A percentile compares a stretch with the other conserved stretches of the same genome.
These are phyloP conservation scores for Clathrus columnatus DNA, from an alignment of 768 basidiomycete genomes.

Conservation along the genomic window DNA sequence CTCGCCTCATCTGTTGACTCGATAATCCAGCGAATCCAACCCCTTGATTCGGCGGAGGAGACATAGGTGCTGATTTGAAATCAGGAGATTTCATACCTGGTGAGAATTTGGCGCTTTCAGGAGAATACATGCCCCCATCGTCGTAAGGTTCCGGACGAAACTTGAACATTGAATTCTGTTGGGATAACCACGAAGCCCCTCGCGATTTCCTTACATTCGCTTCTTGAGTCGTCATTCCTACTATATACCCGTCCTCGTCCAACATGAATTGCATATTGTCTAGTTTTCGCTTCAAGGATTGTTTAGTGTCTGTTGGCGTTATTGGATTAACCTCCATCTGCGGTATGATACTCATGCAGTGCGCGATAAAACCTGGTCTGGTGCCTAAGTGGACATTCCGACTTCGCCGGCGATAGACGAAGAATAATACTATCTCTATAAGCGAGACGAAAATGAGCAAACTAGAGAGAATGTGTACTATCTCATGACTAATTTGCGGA, in stretches of 20 bases:
- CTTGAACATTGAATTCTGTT: not conserved
- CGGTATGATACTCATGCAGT: slow-evolving; percentile 6
- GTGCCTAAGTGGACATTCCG: slow-evolving; percentile 42
- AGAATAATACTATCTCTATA: slow-evolving; percentile 39
- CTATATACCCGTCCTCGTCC: slow-evolving; percentile 51
- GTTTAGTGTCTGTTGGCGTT: slow-evolving; percentile 47
- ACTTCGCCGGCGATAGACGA: slow-evolving; percentile 38
- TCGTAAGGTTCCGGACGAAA: not conserved
- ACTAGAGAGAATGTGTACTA: slow-evolving; percentile 41
- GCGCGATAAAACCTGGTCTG: slow-evolving; percentile 52
- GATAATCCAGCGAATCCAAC: too few species aligned
- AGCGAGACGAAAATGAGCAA: slow-evolving; percentile 41
- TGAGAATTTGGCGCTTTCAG: too few species aligned
- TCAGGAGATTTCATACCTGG: too few species aligned
- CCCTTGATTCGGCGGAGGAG: too few species aligned
- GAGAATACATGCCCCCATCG: not conserved
- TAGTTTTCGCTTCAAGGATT: slow-evolving; percentile 38
- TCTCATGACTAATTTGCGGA: slow-evolving; percentile 34
- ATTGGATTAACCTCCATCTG: slow-evolving; percentile 49
- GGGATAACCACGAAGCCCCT: not conserved
- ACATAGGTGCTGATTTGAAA: not conserved
- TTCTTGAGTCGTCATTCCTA: slow-evolving; percentile 29
- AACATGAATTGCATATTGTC: slow-evolving; percentile 43
- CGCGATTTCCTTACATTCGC: not conserved
- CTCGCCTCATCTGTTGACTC: too few species aligned